Evolutionary conservation across 2,329 filamentous ascomycete species (phyloP).

Genomic region (Ceratocystis cubensis): DNA sequence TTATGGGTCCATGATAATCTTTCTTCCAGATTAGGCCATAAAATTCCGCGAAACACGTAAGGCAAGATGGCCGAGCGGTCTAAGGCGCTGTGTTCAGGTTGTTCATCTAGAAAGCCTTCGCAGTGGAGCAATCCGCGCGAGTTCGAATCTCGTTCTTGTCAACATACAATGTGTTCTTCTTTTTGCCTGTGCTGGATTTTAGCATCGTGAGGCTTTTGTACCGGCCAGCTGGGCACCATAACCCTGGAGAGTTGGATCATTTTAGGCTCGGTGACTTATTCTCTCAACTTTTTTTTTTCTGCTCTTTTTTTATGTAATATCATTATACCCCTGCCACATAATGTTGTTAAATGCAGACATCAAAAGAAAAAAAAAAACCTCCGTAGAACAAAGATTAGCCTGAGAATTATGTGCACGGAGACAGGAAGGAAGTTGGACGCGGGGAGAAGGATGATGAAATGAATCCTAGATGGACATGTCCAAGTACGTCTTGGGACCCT

Average conservation of each 20-base stretch:
- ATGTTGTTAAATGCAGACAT: neutral
- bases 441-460: neutral
- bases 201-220: too few relatives aligned
- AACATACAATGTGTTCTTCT: slow-evolving; percentile 22
- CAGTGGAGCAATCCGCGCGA: slow-evolving; percentile 22
- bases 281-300: neutral
- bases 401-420: neutral
- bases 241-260: neutral
- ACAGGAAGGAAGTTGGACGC: neutral
- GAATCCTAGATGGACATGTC: neutral
- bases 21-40: too few relatives aligned
- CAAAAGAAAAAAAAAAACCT: neutral
- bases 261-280: neutral
- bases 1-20: neutral
- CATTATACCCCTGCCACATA: neutral
- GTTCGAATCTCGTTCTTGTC: slow-evolving; percentile 26
- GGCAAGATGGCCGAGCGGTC: too few relatives aligned
- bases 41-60: too few relatives aligned
- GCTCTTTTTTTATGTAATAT: neutral
- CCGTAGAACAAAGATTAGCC: neutral
- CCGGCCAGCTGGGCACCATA: too few relatives aligned
- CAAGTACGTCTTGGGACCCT: neutral
- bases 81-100: too few relatives aligned
- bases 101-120: neutral
- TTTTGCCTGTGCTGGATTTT: neutral